Percentiles rank a stretch among this genome's conserved stretches.
Conservation (phyloP, 2,329 filamentous ascomycete genomes). For the Beauveria sp. region DNA sequence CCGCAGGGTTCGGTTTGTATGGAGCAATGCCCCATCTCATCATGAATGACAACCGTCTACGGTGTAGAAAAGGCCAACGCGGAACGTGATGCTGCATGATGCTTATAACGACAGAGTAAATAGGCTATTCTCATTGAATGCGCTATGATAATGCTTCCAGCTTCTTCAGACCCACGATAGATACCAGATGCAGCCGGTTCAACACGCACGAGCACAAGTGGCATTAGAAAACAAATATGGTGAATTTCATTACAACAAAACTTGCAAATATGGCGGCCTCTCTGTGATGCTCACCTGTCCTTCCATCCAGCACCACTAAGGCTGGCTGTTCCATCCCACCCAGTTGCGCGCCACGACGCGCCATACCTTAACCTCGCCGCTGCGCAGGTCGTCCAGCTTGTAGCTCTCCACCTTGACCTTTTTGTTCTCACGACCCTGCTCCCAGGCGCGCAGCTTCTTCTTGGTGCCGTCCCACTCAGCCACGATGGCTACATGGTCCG, state of each 20-base stretch:
- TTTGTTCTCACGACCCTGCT: slow-evolving; percentile 87
- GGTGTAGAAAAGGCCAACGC: background rate
- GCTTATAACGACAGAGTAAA: background rate
- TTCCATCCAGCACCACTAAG: slow-evolving; percentile 34
- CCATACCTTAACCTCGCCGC: slow-evolving; percentile 96
- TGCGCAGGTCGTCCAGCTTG: slow-evolving; percentile 82
- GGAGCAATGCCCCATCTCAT: background rate
- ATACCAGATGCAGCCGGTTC: background rate
- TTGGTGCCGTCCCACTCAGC: slow-evolving; percentile 97
- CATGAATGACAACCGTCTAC: background rate
- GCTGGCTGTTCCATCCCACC: slow-evolving; percentile 75
- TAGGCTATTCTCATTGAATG: background rate
- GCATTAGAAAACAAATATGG: background rate
- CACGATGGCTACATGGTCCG: slow-evolving; percentile 83
- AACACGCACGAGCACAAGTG: background rate
- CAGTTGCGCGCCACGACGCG: slow-evolving; percentile 85
- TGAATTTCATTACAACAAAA: slow-evolving; percentile 9
- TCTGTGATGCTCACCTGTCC: slow-evolving; percentile 12
- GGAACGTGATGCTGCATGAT: background rate
- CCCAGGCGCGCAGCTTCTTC: slow-evolving; percentile 94
- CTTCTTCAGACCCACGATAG: background rate
- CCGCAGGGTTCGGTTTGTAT: background rate
- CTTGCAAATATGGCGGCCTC: slow-evolving; percentile 9
- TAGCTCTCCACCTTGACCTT: slow-evolving; percentile 94
- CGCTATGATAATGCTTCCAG: background rate